Evolutionary conservation across 2,329 filamentous ascomycete species (phyloP).

Genomic region (Ploettnerulaceae sp.): DNA sequence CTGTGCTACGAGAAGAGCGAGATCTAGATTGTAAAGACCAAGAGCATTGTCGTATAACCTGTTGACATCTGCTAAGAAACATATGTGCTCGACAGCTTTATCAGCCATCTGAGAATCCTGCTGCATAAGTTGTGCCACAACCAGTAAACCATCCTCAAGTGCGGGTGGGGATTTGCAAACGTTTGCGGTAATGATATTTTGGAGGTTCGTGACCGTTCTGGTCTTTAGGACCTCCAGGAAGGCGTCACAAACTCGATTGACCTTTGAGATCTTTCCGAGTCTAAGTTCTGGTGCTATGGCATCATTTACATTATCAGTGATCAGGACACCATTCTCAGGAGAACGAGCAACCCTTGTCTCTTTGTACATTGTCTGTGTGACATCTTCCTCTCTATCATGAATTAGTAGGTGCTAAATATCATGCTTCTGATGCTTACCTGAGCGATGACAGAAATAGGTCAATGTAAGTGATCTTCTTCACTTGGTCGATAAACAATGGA

Average conservation of each 20-base stretch:
- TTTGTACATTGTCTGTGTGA: slow-evolving; percentile 88
- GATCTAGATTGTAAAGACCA: slow-evolving; percentile 85
- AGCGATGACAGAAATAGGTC: slow-evolving; percentile 88
- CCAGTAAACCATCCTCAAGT: slow-evolving; percentile 73
- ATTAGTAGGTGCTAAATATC: slow-evolving; percentile 7
- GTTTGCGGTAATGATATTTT: slow-evolving; percentile 91
- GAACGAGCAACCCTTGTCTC: slow-evolving; percentile 59
- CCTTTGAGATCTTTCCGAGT: slow-evolving; percentile 49
- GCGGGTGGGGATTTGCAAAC: slow-evolving; percentile 92
- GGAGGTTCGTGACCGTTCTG: slow-evolving; percentile 61
- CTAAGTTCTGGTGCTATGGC: slow-evolving; percentile 16
- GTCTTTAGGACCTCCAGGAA: slow-evolving; percentile 64
- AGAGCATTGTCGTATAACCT: slow-evolving; percentile 85
- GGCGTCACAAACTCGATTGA: slow-evolving; percentile 84
- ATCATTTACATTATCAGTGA: slow-evolving; percentile 19
- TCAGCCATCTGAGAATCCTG: slow-evolving; percentile 71
- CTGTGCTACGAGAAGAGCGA: slow-evolving; percentile 86
- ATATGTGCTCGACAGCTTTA: slow-evolving; percentile 91
- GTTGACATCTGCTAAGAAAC: slow-evolving; percentile 92
- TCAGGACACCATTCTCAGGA: slow-evolving; percentile 31
- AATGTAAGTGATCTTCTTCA: slow-evolving; percentile 75
- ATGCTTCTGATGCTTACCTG: slow-evolving; percentile 47
- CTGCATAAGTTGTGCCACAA: slow-evolving; percentile 70
- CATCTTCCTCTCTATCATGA: slow-evolving; percentile 70
- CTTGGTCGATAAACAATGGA: slow-evolving; percentile 73